These are phyloP conservation scores for Angomonas ambiguus DNA, from an alignment of 208 protist species.

Conservation along the genomic window DNA sequence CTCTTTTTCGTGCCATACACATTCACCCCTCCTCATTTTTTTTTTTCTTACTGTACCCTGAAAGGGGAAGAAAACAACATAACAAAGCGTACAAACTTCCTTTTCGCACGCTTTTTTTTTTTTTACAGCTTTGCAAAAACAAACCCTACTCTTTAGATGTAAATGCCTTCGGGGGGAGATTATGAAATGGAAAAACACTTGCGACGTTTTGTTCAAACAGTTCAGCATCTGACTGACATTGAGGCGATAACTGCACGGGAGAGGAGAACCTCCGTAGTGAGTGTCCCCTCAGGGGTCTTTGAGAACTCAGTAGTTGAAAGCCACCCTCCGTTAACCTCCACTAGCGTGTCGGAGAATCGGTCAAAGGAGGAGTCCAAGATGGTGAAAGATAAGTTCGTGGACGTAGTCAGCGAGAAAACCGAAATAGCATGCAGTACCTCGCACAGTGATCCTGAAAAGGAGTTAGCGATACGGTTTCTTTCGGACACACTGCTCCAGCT, in stretches of 20 bases:
- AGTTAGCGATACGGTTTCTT: neutral
- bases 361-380: neutral
- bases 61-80: too few relatives aligned
- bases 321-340: neutral
- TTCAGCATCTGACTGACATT: neutral
- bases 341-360: neutral
- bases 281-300: neutral
- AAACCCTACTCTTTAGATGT: neutral
- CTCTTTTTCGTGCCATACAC: too few relatives aligned
- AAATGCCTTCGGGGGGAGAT: neutral
- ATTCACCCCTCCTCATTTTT: too few relatives aligned
- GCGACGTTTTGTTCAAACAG: neutral
- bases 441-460: neutral
- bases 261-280: neutral
- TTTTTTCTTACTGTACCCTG: too few relatives aligned
- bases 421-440: neutral
- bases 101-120: too few relatives aligned
- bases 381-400: neutral
- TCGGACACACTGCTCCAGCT: neutral
- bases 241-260: neutral
- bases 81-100: too few relatives aligned
- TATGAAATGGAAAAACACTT: neutral
- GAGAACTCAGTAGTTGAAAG: neutral
- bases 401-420: neutral
- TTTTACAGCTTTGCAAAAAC: neutral